Percentiles rank a stretch among this genome's conserved stretches.
Conservation (phyloP, 345 rosid species). For the Eucalyptus rudis region DNA sequence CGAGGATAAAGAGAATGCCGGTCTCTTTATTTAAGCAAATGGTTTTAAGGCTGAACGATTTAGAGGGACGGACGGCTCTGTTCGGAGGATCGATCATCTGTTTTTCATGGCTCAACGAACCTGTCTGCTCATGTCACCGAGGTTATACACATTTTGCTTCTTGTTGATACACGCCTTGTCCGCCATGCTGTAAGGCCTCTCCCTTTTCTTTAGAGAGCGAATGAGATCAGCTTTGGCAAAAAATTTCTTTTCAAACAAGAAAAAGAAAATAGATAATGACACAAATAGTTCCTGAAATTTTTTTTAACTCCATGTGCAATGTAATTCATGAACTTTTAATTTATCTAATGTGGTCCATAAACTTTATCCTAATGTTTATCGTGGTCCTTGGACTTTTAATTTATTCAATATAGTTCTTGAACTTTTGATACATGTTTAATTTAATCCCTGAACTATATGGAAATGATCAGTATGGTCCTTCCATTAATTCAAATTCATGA, state of each 20-base stretch:
- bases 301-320: too few relatives aligned
- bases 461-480: too few relatives aligned
- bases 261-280: not conserved
- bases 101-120: constrained; percentile 32
- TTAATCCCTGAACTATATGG: too few relatives aligned
- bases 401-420: too few relatives aligned
- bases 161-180: not conserved
- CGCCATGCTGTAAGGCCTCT: not conserved
- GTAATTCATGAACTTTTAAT: too few relatives aligned
- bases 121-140: not conserved
- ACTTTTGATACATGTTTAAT: too few relatives aligned
- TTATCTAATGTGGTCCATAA: fast-evolving
- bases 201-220: not conserved
- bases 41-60: not conserved
- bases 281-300: fast-evolving
- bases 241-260: not conserved
- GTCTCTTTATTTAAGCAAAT: not conserved
- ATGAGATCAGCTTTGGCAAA: not conserved
- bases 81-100: constrained; percentile 31
- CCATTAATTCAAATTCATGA: not conserved
- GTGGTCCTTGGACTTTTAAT: not conserved
- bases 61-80: not conserved
- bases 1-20: not conserved
- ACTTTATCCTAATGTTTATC: too few relatives aligned
- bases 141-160: not conserved